Conservation (phyloP, 306 rosid species). For the Acacia acuminata region DNA sequence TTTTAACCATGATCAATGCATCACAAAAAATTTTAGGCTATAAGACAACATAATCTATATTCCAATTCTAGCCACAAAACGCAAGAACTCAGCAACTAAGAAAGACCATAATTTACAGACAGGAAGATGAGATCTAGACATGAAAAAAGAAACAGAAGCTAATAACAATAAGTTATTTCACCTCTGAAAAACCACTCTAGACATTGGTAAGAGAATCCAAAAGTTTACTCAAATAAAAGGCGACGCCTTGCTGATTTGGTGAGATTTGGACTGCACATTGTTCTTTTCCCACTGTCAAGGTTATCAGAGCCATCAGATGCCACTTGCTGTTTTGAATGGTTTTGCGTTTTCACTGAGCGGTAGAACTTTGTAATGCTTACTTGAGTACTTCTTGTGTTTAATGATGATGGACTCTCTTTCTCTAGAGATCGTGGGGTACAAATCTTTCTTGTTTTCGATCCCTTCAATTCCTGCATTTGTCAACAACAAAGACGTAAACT, state of each 20-base stretch:
- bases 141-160: neutral
- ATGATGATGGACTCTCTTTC: constrained; percentile 44
- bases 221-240: constrained; percentile 61
- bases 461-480: constrained; percentile 62
- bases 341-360: constrained; percentile 56
- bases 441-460: constrained; percentile 49
- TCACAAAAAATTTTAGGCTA: neutral
- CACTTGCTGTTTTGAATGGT: constrained; percentile 43
- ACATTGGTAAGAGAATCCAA: neutral
- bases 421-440: constrained; percentile 36
- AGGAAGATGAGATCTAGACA: neutral
- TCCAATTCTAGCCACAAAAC: neutral
- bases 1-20: too few species aligned
- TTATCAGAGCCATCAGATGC: constrained; percentile 29
- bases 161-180: neutral
- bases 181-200: constrained; percentile 5
- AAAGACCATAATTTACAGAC: neutral
- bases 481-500: constrained; percentile 16
- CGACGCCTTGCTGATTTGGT: constrained; percentile 82
- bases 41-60: neutral
- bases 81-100: neutral
- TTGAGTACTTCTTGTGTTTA: constrained; percentile 46
- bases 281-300: constrained; percentile 44
- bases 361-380: constrained; percentile 72
- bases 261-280: constrained; percentile 44